Base-by-base conservation (phyloP, 2,329 filamentous ascomycete genomes). In the Claviceps monticola region DNA sequence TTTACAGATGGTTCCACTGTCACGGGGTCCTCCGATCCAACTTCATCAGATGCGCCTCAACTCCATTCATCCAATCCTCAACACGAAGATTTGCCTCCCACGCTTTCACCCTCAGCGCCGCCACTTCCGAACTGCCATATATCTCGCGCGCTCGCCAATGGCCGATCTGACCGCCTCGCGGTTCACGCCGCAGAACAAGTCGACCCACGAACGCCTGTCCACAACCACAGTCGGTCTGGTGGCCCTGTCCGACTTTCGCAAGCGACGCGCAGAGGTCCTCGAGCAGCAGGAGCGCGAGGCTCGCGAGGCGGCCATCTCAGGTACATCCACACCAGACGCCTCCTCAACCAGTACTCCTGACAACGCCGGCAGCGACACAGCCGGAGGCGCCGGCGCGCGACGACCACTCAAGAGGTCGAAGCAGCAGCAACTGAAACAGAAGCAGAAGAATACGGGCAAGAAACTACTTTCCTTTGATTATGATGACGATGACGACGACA, bases 201-300 rank as follows among this genome's bases (percentile, higher is more conserved):
- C 86, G 1, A 86, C 87, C 1, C 81, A 91, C 66, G 84, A 95
- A 62, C 75, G 88, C 14, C 76, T 95, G 47, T 91, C 91, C 54
- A 87, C 82, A 51, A 83, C 88, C 62, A 95, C 88, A 0, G 89
- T 96, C 58, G 93, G 93, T 42, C 82, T 98, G 2, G 91, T 97
- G 50, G 81, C 87, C 53, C 82, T 96, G 44, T 88, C 87, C 57
- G 93, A 97, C 65, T 97, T 95, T 67, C 88, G 91, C 68, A 97
- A 98, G 71, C 83, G 93, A 54, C 88, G 91, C 67, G 90, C 89
- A 59, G 88, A 96, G 68, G 88, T 90, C n/a, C 74, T 95, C 47
- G 91, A 96, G 66, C 83, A 88, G 64, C 91, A 93, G 63, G 88
- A 93, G 63, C 80, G 86, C 61, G 88, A 93, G 61, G 83, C 80